Percentiles rank a stretch among this genome's conserved stretches.
phyloP scores from a whole-genome alignment of 495 filamentous ascomycete genomes.

The Penicillium fimorum region DNA sequence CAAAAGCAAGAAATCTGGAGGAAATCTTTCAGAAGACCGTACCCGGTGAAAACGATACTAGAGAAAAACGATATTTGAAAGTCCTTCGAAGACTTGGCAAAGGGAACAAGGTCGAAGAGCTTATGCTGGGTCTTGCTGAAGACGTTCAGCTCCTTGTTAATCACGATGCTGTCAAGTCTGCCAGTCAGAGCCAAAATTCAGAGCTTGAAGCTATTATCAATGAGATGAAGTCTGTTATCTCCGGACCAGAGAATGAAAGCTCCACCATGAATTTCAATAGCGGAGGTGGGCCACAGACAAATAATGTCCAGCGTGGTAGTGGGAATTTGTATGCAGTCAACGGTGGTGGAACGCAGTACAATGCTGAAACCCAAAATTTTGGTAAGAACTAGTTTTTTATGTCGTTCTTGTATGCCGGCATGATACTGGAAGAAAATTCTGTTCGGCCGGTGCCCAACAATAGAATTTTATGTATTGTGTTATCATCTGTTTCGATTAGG shows the following conservation, averaged over 20 bases:
- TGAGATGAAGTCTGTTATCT: conserved; percentile 8
- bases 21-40: conserved; percentile 6
- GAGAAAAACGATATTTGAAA: conserved; percentile 12
- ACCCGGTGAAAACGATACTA: conserved; percentile 8
- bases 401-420: too few species aligned
- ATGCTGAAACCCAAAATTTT: too few species aligned
- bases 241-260: not conserved
- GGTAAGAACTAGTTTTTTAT: too few species aligned
- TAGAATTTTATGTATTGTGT: too few species aligned
- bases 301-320: too few species aligned
- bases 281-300: not conserved
- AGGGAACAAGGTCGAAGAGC: conserved; percentile 19
- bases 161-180: conserved; percentile 9
- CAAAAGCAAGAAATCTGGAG: conserved; percentile 3
- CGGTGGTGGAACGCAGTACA: too few species aligned
- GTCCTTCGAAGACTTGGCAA: conserved; percentile 14
- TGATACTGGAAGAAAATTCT: too few species aligned
- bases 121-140: conserved; percentile 15
- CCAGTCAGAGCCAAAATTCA: conserved; percentile 2
- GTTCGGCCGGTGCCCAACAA: too few species aligned
- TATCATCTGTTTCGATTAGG: too few species aligned
- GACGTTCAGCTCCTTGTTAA: conserved; percentile 17
- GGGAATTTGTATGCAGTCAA: too few species aligned
- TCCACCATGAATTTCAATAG: not conserved
- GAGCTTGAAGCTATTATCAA: conserved; percentile 10